Base-by-base conservation (phyloP, 345 rosid genomes). In the Brassica nigra region DNA sequence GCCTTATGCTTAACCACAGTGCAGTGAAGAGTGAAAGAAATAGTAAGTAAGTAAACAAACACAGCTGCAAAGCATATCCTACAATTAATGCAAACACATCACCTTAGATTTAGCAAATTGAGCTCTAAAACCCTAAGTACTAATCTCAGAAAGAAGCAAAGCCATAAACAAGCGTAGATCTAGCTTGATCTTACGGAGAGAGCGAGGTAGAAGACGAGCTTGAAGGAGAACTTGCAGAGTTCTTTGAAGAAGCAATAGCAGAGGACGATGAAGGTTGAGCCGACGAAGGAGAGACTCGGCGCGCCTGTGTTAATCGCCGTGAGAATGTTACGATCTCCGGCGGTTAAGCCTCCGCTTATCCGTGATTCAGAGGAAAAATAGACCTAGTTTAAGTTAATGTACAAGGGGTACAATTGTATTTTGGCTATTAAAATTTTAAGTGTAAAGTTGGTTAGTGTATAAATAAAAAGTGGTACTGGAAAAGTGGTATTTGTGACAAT, bases 181-280 rank as follows among this genome's bases (percentile, higher is more conserved):
- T 39, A 39, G 12, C 11, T 39, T 39, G 47, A 39, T 8, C 10
- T 64, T 88, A 90, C 98, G 2, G 95, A 89, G 80, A 92, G 90
- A 52, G 97, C 94, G 34, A 94, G 98, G 87, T 87, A 92, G 89
- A 92, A 90, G 83, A 94, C 92, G 84, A 94, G 98, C 89, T 94
- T 92, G 89, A 94, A 92, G 79, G 98, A 94, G 90, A 92, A 90
- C 79, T 94, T 94, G 84, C 95, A 91, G 36, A 94, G 97, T 76
- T 94, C 97, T 76, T 88, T 89, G 90, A 90, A 90, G 85, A 94
- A 95, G 27, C 83, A 80, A 79, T 94, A 94, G 85, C 98, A 94
- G 33, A 88, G 88, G 0, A 94, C 98, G 5, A 94, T 94, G 86
- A 94, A 94, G 33, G 92, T 81, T n/a, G 98, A 94, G 18, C 97